Base-by-base conservation (phyloP, 345 rosid species). In the Pseudoturritis turrita region DNA sequence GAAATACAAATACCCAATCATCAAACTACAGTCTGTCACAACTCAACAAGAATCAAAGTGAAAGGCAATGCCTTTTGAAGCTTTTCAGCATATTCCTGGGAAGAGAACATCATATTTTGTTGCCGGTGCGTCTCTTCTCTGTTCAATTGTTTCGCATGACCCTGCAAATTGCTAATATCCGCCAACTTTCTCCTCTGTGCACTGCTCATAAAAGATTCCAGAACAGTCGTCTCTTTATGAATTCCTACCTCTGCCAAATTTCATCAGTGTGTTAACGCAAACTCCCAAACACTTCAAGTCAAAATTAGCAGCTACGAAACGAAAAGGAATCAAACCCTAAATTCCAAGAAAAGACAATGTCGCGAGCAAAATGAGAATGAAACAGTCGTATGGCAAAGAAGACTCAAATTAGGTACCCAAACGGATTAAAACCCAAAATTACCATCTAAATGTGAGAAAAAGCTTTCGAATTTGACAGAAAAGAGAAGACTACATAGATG, bases 11-110 rank as follows among this genome's bases (percentile, higher is more conserved):
- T 5, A 14, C 25, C 12, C 37, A 61, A 15, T 71, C 46, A 79
- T 65, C 18, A 10, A 29, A 69, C 22, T n/a, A 7, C 7, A 46
- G 40, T 3, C 15, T 10, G 22, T 11, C 33, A 35, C 19, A 23
- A 59, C 4, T 22, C 6, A 56, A 45, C 53, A 65, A 57, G 45
- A 33, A 50, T 12, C 0, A 77, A 19, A 33, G 58, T 21, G 54
- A 45, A 68, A 43, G 26, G 15, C 28, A 49, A 50, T 81, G 74
- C 91, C 88, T 78, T 81, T 71, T 77, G 85, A 43, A 87, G 87
- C 78, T 81, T 81, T 36, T 81, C 78, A 33, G 82, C 35, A 57
- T 71, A 81, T 1, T 83, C 86, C 45, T 81, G 67, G 25, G 84
- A 57, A 28, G 62, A 45, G 43, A 75, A 33, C 13, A 81, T 15